These are phyloP conservation scores for Ganoderma meredithae DNA, from an alignment of 1,284 basidiomycete species.

Conservation along the genomic window DNA sequence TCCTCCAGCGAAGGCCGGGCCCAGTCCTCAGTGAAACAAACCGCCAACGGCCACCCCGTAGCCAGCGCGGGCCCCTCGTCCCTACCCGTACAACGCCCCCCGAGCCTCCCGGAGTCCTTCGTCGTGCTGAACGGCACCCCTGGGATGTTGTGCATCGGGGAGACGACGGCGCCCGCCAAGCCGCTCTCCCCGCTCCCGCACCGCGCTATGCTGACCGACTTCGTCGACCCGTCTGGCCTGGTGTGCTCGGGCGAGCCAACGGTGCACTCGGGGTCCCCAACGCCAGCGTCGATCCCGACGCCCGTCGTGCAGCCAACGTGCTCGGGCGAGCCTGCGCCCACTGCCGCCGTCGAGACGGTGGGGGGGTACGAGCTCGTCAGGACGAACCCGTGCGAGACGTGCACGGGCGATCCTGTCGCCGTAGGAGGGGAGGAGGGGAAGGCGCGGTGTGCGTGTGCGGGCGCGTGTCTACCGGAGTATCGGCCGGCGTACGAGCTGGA, in stretches of 20 bases:
- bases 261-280: conserved; percentile 25
- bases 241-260: conserved; percentile 29
- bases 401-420: conserved; percentile 8
- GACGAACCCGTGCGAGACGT: conserved; percentile 16
- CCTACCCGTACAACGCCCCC: background rate
- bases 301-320: conserved; percentile 9
- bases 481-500: conserved; percentile 82
- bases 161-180: conserved; percentile 15
- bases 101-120: conserved; percentile 32
- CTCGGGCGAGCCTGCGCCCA: conserved; percentile 4
- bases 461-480: conserved; percentile 49
- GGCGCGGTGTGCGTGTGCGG: conserved; percentile 4
- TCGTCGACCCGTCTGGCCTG: conserved; percentile 18
- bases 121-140: conserved; percentile 28
- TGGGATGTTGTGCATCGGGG: conserved; percentile 26
- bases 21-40: conserved; percentile 7
- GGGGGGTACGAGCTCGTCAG: background rate
- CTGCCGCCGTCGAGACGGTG: background rate
- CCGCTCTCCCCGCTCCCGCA: conserved; percentile 30
- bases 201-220: conserved; percentile 24
- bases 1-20: conserved; percentile 1
- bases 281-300: background rate
- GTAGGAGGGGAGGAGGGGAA: background rate
- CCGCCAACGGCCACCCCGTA: background rate
- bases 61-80: background rate